Evolutionary conservation across 2,329 filamentous ascomycete species (phyloP), one percentile per base, ranked within the genome.

Genomic region (Stagonosporopsis tanaceti): DNA sequence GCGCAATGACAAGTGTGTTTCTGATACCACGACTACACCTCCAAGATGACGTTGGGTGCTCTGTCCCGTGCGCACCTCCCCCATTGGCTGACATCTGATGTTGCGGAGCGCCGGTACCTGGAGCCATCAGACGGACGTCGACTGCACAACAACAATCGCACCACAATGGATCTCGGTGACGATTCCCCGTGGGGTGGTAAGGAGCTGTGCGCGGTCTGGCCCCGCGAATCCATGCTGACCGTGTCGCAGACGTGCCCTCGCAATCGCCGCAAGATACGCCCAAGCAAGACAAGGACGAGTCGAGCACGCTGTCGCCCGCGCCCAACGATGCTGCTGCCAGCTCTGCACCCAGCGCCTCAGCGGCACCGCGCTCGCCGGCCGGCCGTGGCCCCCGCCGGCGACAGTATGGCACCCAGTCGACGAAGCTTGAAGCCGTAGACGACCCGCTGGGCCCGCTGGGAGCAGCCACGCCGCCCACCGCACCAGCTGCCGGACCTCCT

Each of bases 401-500:
- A 59, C 85, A 85, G 71, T 81, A 92, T 70, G 88, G 89, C 65
- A 88, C 89, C 57, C 90, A 93, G 73, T 86, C 89, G 28, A 93
- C 91, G 44, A 89, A 87, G 51, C 88, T 94, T 59, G 88, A 94
- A 78, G 89, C 89, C 60, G 89, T 92, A 65, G 90, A 93, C 72
- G 82, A 86, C 68, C 89, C 90, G 53, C 84, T 93, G 42, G 92
- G 91, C 1, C 91, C 91, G 22, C 81, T 96, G 48, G 91, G 91
- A 57, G 89, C 88, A 51, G 77, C 89, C 27, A 85, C 85, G 48
- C 83, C 83, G 32, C 75, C 76, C 4, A 69, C 77, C 34, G 76
- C 79, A 51, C 65, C 72, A 54, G 85, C 87, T 51, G 82, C 86
- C 59, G 89, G 89, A 54, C 89, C 90, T 55, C 89, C 90, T n/a